phyloP scores from a whole-genome alignment of 345 rosid species.

The Eucalyptus curtisii region DNA sequence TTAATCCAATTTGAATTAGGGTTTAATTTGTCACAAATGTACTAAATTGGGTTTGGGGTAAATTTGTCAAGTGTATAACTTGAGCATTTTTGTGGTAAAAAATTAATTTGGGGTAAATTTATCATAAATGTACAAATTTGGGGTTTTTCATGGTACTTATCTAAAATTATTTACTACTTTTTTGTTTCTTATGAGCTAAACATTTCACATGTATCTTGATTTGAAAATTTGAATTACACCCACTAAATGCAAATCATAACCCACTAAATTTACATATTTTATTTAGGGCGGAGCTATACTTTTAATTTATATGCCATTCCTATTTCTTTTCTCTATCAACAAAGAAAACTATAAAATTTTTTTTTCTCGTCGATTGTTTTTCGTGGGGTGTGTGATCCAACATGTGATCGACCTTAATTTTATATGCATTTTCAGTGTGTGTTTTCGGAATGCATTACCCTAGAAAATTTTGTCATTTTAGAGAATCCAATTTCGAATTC shows the following conservation, averaged over 20 bases:
- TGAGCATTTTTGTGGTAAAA: too few relatives aligned
- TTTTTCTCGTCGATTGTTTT: not conserved
- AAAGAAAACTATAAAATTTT: not conserved
- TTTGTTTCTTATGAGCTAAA: not conserved
- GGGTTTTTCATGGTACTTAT: fast-evolving
- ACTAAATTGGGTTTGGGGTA: fast-evolving
- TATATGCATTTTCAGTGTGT: fast-evolving
- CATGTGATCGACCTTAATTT: not conserved
- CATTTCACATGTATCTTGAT: fast-evolving
- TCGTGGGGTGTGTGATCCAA: not conserved
- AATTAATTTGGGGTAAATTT: fast-evolving
- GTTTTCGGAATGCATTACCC: not conserved
- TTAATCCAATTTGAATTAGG: fast-evolving
- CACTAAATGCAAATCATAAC: not conserved
- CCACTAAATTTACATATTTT: not conserved
- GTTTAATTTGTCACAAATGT: too few relatives aligned
- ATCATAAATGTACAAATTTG: too few relatives aligned
- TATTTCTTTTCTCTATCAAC: not conserved
- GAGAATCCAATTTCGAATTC: not conserved
- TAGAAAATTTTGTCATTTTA: not conserved
- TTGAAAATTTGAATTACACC: not conserved
- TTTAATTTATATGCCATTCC: not conserved
- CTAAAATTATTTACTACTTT: fast-evolving
- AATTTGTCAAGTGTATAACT: fast-evolving
- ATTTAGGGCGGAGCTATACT: not conserved